Evolutionary conservation across 306 rosid species (phyloP), one percentile per base, ranked within the genome.

Genomic region (Ceratonia siliqua): DNA sequence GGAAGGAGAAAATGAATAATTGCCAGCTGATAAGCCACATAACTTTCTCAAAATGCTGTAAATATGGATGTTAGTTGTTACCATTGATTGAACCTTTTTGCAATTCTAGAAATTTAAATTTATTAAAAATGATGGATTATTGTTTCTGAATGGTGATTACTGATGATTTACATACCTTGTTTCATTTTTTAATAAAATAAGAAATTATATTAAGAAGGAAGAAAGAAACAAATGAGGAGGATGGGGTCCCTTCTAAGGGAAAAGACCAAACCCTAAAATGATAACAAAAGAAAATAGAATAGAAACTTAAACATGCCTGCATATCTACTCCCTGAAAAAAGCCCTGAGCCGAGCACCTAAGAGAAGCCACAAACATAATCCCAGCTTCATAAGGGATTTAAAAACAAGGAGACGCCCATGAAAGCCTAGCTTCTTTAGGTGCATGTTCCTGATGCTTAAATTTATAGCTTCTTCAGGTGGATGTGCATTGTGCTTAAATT

Each of bases 361-460:
- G 14, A 56, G 21, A 14, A 14, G 21, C n/a, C 5, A 28, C 21
- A 28, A 28, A 56, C 63, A 27, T 5, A 13, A 28, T 28, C 63
- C 13, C 2, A 6, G 21, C n/a, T 14, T 35, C 38, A 0, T 5
- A 6, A 13, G 39, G 62, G 9, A 11, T 54, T 13, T 24, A 12
- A 54, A 10, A 33, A 4, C 42, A 38, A 41, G 15, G 45, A 41
- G 45, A 41, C 45, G 11, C 38, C 32, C 32, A 2, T 28, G 32
- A 28, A 73, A 13, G 72, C 32, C 2, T 69, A 48, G 64, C 53
- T 49, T 52, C 56, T 48, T 46, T 43, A 33, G 30, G 27, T 46
- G 62, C 75, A 36, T 25, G 15, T 57, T 35, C 48, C 70, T 63
- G 54, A n/a, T 32, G 45, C 67, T 30, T 64, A 72, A 33, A 28